phyloP scores from a whole-genome alignment of 2,329 filamentous ascomycete genomes.

The Aspergillus vadensis region DNA sequence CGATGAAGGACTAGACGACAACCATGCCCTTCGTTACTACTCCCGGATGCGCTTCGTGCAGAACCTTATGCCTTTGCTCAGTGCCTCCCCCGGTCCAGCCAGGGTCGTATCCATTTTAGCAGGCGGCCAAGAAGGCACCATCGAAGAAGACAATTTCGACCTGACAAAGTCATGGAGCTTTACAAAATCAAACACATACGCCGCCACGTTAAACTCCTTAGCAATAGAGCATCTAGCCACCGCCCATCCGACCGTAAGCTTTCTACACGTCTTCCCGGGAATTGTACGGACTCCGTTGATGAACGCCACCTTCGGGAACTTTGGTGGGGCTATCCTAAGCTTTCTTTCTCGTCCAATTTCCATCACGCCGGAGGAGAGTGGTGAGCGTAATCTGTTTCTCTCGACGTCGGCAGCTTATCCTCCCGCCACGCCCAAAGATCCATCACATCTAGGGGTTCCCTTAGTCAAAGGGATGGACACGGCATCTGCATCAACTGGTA shows the following conservation, averaged over 20 bases:
- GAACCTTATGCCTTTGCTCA: constrained; percentile 60
- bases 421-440: constrained; percentile 9
- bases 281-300: constrained; percentile 50
- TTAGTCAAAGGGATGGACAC: constrained; percentile 22
- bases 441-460: constrained; percentile 12
- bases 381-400: constrained; percentile 49
- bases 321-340: constrained; percentile 26
- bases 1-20: constrained; percentile 57
- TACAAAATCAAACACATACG: constrained; percentile 47
- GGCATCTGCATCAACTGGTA: constrained; percentile 27
- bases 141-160: constrained; percentile 55
- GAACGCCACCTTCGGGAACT: constrained; percentile 28
- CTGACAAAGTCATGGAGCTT: constrained; percentile 16
- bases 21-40: constrained; percentile 58
- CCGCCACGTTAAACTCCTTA: constrained; percentile 50
- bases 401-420: constrained; percentile 42
- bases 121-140: constrained; percentile 54
- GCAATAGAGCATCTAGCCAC: constrained; percentile 51
- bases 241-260: constrained; percentile 49
- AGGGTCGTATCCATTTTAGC: constrained; percentile 60
- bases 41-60: constrained; percentile 59
- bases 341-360: constrained; percentile 18
- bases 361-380: constrained; percentile 40
- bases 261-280: constrained; percentile 53
- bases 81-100: constrained; percentile 48